phyloP scores from a whole-genome alignment of 495 filamentous ascomycete genomes.

The Penicillium crystallinum region DNA sequence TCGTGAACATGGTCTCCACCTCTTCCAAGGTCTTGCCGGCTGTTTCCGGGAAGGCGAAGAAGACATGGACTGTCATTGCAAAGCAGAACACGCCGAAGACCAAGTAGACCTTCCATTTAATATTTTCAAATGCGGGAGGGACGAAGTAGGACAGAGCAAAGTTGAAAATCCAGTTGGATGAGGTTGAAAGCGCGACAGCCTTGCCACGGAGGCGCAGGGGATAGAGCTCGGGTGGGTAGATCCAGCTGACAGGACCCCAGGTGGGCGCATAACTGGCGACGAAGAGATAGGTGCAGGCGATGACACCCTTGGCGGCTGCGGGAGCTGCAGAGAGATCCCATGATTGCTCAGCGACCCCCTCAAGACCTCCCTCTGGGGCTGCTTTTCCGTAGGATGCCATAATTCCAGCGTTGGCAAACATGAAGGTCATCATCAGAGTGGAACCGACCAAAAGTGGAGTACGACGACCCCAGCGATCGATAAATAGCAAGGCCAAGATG shows the following conservation, averaged over 20 bases:
- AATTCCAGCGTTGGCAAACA: slow-evolving; percentile 66
- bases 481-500: slow-evolving; percentile 50
- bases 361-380: slow-evolving; percentile 46
- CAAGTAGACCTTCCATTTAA: slow-evolving; percentile 69
- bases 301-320: slow-evolving; percentile 49
- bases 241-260: slow-evolving; percentile 64
- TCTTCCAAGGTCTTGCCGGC: slow-evolving; percentile 78
- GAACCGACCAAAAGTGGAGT: slow-evolving; percentile 62
- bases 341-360: slow-evolving; percentile 31
- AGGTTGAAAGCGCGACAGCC: slow-evolving; percentile 65
- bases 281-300: slow-evolving; percentile 62
- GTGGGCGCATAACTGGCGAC: slow-evolving; percentile 53
- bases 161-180: slow-evolving; percentile 75
- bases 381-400: slow-evolving; percentile 51
- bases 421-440: slow-evolving; percentile 60
- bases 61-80: slow-evolving; percentile 67
- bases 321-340: slow-evolving; percentile 32
- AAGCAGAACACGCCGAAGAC: slow-evolving; percentile 74
- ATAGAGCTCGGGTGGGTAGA: slow-evolving; percentile 66
- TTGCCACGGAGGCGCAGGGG: slow-evolving; percentile 60
- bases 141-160: slow-evolving; percentile 77
- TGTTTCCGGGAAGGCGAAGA: slow-evolving; percentile 79
- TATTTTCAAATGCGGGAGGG: slow-evolving; percentile 67
- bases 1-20: slow-evolving; percentile 65
- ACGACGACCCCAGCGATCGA: slow-evolving; percentile 61